Evolutionary conservation across 345 rosid genomes (phyloP).

Genomic region (Eucalyptus cloeziana): DNA sequence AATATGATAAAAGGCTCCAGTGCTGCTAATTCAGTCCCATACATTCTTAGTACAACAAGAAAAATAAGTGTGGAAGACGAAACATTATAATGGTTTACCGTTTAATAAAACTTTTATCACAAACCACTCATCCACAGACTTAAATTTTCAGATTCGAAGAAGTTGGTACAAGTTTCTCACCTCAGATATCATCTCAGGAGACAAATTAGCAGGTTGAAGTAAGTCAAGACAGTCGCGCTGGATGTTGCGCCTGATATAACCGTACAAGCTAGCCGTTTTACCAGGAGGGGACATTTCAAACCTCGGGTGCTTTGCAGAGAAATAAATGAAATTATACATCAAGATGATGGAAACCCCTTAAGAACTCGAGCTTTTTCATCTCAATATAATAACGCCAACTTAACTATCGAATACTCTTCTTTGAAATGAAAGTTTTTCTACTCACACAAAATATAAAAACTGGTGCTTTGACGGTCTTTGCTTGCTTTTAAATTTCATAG

Average conservation of each 20-base stretch:
- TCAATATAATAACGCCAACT: background rate
- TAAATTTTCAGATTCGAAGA: background rate
- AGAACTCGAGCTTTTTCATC: background rate
- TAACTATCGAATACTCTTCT: background rate
- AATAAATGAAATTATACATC: background rate
- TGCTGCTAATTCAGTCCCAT: background rate
- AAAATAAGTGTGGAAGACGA: background rate
- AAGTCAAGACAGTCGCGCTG: slow-evolving; percentile 34
- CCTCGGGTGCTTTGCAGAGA: slow-evolving; percentile 38
- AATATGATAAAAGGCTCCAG: background rate
- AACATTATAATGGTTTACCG: background rate
- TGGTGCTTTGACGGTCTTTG: background rate
- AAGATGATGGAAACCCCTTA: background rate
- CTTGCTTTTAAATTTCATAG: background rate
- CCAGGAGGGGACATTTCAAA: slow-evolving; percentile 75
- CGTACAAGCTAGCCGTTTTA: slow-evolving; percentile 72
- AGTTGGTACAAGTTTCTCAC: slow-evolving; percentile 12
- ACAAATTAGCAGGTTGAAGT: slow-evolving; percentile 57
- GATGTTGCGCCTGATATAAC: slow-evolving; percentile 47
- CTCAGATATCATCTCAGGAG: slow-evolving; percentile 34
- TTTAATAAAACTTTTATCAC: background rate
- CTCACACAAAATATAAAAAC: background rate
- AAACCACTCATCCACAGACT: background rate
- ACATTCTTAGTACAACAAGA: background rate
- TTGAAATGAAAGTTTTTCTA: background rate